These are phyloP conservation scores for Salmacisia buchloeana DNA, from an alignment of 1,284 basidiomycete genomes.

Conservation along the genomic window DNA sequence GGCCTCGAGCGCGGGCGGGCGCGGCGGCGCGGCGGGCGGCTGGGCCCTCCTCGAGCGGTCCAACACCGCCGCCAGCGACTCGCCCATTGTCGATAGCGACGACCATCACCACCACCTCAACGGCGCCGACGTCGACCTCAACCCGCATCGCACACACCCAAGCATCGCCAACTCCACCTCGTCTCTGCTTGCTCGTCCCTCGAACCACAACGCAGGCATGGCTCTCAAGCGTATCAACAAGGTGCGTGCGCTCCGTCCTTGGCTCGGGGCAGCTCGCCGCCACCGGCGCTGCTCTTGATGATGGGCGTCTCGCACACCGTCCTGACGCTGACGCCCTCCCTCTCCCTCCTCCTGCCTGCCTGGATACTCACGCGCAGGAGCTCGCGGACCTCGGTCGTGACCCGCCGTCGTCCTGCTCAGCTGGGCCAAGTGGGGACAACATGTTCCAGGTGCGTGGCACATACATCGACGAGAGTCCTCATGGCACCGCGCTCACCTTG, in stretches of 20 bases:
- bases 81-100: too few relatives aligned
- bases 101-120: too few relatives aligned
- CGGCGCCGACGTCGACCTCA: too few relatives aligned
- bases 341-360: neutral
- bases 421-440: slow-evolving; percentile 50
- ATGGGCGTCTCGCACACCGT: too few relatives aligned
- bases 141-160: too few relatives aligned
- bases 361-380: slow-evolving; percentile 22
- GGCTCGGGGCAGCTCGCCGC: neutral
- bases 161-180: neutral
- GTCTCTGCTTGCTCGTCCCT: neutral
- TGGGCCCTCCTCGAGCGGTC: too few relatives aligned
- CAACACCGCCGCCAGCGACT: too few relatives aligned
- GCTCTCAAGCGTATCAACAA: slow-evolving; percentile 51
- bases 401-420: slow-evolving; percentile 49
- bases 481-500: neutral
- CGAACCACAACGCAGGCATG: slow-evolving; percentile 21
- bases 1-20: too few relatives aligned
- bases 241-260: slow-evolving; percentile 16
- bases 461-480: neutral
- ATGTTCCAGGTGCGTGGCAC: slow-evolving; percentile 40
- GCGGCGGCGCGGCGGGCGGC: too few relatives aligned
- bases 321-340: neutral
- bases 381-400: slow-evolving; percentile 49
- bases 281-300: neutral